A percentile compares a stretch with the other conserved stretches of the same genome.
Evolutionary conservation across 164 flowering plant species (phyloP).

Genomic region (Houttuynia cordata): DNA sequence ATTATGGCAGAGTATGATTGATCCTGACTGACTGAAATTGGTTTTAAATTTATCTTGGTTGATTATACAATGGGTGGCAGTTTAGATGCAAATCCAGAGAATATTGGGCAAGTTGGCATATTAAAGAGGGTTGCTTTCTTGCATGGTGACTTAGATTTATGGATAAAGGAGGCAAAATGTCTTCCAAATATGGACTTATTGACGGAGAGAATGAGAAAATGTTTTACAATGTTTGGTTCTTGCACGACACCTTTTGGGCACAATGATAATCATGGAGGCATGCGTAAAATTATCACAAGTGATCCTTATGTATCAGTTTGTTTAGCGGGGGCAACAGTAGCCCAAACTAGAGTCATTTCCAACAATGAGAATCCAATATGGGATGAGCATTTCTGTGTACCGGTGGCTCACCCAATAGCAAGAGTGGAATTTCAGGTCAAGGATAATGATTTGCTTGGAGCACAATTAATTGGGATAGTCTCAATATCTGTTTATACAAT

Average conservation of each 20-base stretch:
- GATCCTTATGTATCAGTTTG: slow-evolving; percentile 76
- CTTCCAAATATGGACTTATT: slow-evolving; percentile 74
- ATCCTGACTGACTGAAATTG: too few relatives aligned
- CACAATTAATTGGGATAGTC: slow-evolving; percentile 56
- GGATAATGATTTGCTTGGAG: slow-evolving; percentile 73
- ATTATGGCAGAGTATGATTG: too few relatives aligned
- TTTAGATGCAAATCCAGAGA: too few relatives aligned
- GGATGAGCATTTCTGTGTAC: slow-evolving; percentile 53
- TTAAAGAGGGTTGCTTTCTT: slow-evolving; percentile 28
- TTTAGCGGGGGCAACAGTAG: slow-evolving; percentile 59
- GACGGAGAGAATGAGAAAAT: slow-evolving; percentile 45
- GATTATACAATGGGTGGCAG: too few relatives aligned
- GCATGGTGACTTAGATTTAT: slow-evolving; percentile 57
- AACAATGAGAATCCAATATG: slow-evolving; percentile 60
- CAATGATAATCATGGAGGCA: slow-evolving; percentile 7
- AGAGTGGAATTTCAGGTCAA: slow-evolving; percentile 61
- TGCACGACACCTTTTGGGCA: slow-evolving; percentile 19
- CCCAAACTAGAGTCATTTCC: slow-evolving; percentile 52
- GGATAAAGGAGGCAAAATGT: slow-evolving; percentile 47
- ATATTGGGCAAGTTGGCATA: background rate
- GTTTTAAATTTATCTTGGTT: too few relatives aligned
- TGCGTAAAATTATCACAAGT: slow-evolving; percentile 45
- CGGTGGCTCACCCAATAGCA: slow-evolving; percentile 53
- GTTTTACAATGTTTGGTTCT: slow-evolving; percentile 30
- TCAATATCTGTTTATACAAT: slow-evolving; percentile 35